A percentile compares a stretch with the other conserved stretches of the same genome.
Conservation (phyloP, 179 eudicot species). For the Silene coronaria region DNA sequence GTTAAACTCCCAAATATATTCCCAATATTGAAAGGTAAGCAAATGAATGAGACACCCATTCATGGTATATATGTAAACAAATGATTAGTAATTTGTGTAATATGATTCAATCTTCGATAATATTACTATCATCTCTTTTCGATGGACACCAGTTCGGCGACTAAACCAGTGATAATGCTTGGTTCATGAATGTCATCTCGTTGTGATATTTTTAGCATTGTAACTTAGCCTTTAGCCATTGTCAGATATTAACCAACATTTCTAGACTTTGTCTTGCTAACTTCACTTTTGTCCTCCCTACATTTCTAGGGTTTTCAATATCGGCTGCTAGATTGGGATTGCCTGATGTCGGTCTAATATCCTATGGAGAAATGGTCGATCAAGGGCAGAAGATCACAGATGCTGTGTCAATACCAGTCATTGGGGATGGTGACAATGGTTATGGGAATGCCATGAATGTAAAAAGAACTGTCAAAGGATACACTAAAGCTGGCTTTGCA, state of each 20-base stretch:
- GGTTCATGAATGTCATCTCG: conserved; percentile 3
- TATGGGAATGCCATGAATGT: conserved; percentile 95
- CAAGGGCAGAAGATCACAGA: conserved; percentile 78
- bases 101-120: too few species aligned
- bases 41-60: too few species aligned
- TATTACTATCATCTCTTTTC: neutral
- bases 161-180: neutral
- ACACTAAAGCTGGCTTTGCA: conserved; percentile 85
- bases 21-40: too few species aligned
- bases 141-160: neutral
- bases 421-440: conserved; percentile 95
- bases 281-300: neutral
- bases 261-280: neutral
- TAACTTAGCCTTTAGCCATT: conserved; percentile 6
- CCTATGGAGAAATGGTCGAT: conserved; percentile 95
- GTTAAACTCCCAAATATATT: too few species aligned
- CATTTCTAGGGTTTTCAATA: conserved; percentile 68
- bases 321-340: conserved; percentile 87
- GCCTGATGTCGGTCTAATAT: conserved; percentile 85
- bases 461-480: conserved; percentile 92
- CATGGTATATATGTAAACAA: too few species aligned
- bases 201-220: neutral
- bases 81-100: too few species aligned
- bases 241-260: neutral
- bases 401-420: conserved; percentile 85